Conservation (phyloP, 2,329 filamentous ascomycete genomes). For the Aspergillus uvarum region DNA sequence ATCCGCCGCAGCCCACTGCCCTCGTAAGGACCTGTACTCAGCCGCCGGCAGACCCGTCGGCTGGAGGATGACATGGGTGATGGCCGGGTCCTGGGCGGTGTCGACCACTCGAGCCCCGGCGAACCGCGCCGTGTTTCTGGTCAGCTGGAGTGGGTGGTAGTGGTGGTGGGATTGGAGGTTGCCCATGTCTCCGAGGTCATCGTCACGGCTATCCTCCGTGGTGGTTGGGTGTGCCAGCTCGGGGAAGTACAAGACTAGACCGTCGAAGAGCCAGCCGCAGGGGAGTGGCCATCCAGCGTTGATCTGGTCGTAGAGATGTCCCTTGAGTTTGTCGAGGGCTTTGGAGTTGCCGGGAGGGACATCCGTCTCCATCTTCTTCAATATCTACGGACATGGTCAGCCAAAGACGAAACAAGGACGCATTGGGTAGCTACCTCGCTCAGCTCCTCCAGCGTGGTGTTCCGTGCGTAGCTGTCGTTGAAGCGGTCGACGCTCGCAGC, state of each 20-base stretch:
- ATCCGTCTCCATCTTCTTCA: constrained; percentile 41
- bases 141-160: constrained; percentile 38
- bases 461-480: constrained; percentile 78
- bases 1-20: constrained; percentile 28
- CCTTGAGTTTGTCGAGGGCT: constrained; percentile 58
- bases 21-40: constrained; percentile 40
- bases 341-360: constrained; percentile 45
- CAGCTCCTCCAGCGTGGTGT: constrained; percentile 66
- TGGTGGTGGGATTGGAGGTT: background rate
- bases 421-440: constrained; percentile 30
- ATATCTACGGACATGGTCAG: background rate
- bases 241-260: constrained; percentile 47
- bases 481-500: constrained; percentile 69
- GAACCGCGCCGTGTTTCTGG: constrained; percentile 64
- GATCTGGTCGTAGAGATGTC: constrained; percentile 52
- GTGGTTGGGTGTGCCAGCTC: constrained; percentile 4
- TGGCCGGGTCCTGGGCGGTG: constrained; percentile 49
- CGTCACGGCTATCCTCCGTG: background rate
- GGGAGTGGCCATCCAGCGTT: constrained; percentile 33
- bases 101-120: constrained; percentile 62
- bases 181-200: constrained; percentile 4
- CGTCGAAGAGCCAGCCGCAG: constrained; percentile 52
- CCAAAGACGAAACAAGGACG: background rate
- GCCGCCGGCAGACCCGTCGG: constrained; percentile 45
- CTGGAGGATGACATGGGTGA: constrained; percentile 74